Base-by-base conservation (phyloP, 805 yeast species). In the Suhomyces pyralidae region DNA sequence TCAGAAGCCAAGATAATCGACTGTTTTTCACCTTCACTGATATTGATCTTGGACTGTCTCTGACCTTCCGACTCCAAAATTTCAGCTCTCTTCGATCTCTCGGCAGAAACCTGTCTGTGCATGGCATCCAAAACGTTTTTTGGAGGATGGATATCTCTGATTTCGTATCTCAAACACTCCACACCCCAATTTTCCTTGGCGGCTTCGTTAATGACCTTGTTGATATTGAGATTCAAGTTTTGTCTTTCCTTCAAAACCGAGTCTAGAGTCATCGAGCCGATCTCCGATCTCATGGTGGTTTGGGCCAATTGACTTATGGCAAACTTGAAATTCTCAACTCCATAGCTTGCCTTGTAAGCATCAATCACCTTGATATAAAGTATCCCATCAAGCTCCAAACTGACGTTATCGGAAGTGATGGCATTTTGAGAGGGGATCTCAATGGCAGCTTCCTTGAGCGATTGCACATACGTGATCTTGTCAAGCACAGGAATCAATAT, bases 81-180 rank as follows among this genome's bases (percentile, higher is more conserved):
- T 67, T 89, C 93, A 2, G 96, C 96, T 55, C 96, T 77, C 67
- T 90, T 90, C 49, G 91, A 84, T 60, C 96, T 77, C 68, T 90
- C 96, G 45, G 96, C 94, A 54, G 86, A 81, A 22, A 90, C 96
- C 69, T 88, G 96, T 65, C 93, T 81, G 69, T 89, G 96, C 96
- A 89, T 90, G 25, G 96, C 94, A 61, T 86, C 92, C 61, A 89
- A 80, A 9, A 89, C 96, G 59, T 88, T 87, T 36, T 79, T 79
- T 2, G 96, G 96, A 1, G 96, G 96, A 65, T 89, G 91, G 54
- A 89, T 89, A 65, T 89, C 96, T 63, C 91, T 81, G 70, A 89
- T 88, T 68, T 89, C 96, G 68, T 90, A 88, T 63, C 96, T 81
- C 56, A 89, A 74, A 64, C 96, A 90, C 62, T 81, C 79, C 52